These are phyloP conservation scores for Ceratobasidium sp. DNA, from an alignment of 1,284 basidiomycete genomes.

Conservation along the genomic window DNA sequence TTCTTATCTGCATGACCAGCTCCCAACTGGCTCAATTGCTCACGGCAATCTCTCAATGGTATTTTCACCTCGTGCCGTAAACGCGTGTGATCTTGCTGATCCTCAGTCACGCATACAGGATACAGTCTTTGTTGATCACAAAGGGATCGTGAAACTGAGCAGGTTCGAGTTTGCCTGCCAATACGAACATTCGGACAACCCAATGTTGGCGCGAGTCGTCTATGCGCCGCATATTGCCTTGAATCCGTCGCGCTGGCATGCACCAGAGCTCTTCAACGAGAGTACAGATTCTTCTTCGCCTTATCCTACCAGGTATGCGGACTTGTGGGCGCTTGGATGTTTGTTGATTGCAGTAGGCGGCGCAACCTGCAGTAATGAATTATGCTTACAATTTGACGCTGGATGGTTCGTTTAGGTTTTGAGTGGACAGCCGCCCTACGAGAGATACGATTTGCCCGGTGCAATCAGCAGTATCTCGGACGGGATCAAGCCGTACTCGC, in stretches of 20 bases:
- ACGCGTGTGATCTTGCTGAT: not conserved
- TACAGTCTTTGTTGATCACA: not conserved
- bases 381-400: too few species aligned
- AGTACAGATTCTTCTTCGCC: slow-evolving; percentile 3
- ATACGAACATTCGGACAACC: slow-evolving; percentile 19
- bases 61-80: not conserved
- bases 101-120: not conserved
- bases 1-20: not conserved
- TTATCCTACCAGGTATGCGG: slow-evolving; percentile 21
- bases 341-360: slow-evolving; percentile 13
- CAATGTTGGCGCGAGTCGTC: not conserved
- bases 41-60: slow-evolving; percentile 28
- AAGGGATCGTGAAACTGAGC: not conserved
- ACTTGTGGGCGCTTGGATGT: slow-evolving; percentile 33
- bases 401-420: slow-evolving; percentile 2
- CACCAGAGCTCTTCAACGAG: slow-evolving; percentile 17
- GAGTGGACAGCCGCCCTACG: not conserved
- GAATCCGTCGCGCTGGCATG: slow-evolving; percentile 26
- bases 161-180: slow-evolving; percentile 39
- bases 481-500: slow-evolving; percentile 7
- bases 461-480: slow-evolving; percentile 6
- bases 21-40: not conserved
- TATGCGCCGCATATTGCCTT: slow-evolving; percentile 2
- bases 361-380: too few species aligned
- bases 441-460: slow-evolving; percentile 7